Base-by-base conservation (phyloP, 148 eudicot genomes). In the Pharnaceum exiguum region DNA sequence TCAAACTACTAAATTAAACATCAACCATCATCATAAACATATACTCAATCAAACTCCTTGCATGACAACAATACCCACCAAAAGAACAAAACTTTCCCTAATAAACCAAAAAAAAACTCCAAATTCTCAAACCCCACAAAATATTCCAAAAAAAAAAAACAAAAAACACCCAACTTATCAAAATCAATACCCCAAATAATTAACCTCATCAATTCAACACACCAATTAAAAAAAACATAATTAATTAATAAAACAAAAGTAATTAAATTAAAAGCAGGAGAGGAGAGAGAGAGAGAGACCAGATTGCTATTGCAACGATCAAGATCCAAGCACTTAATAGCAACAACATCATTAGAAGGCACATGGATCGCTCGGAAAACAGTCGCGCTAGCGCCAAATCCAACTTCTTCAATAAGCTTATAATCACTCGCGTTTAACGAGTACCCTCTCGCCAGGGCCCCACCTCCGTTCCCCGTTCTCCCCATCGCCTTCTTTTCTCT, bases 311-410 rank as follows among this genome's bases (percentile, higher is more conserved):
- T 83, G 76, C 95, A 89, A 32, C 99, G 89, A 71, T 94, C 99
- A 78, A 94, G 99, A 94, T 94, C 99, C 85, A 94, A 76, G 32
- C 87, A 84, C 76, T 94, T 94, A 74, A 94, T 82, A 31, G 99
- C 99, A 45, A 94, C 79, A 19, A 86, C 85, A 58, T 94, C 91
- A 37, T 94, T 82, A 50, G 44, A 72, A 23, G 99, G 99, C 10
- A 94, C 68, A 58, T 83, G 86, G 81, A 89, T 94, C 77, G 95
- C 96, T 46, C 96, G 46, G 50, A 57, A 80, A 2, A 94, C 99
- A 7, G 89, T 86, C 5, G 96, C 99, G 49, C 99, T 94, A 0
- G 96, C 96, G 1, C 96, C 99, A 39, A 74, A 59, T 10, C 96
- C 96, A 21, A 94, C 75, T 58, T 89, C 96, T 70, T 94, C 96